These are phyloP conservation scores for Claviceps sorghi DNA, from an alignment of 2,329 filamentous ascomycete genomes.

Conservation along the genomic window DNA sequence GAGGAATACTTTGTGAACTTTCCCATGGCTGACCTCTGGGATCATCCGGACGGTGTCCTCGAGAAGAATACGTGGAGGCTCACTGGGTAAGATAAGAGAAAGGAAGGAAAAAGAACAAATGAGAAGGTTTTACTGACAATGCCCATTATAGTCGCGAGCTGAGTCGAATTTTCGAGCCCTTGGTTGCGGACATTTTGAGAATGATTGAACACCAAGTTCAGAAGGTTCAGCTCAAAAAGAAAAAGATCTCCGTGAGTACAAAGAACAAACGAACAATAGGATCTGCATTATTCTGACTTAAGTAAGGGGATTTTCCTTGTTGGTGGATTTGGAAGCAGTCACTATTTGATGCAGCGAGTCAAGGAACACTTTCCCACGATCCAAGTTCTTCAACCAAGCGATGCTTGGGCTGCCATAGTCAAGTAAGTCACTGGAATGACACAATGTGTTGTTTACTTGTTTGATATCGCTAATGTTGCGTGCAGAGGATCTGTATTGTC, in stretches of 20 bases:
- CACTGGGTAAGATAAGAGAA: slow-evolving; percentile 5
- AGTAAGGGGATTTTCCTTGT: slow-evolving; percentile 3
- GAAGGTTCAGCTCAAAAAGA: not conserved
- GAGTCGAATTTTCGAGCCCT: slow-evolving; percentile 8
- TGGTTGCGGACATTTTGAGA: slow-evolving; percentile 10
- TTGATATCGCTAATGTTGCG: not conserved
- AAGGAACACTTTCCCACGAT: not conserved
- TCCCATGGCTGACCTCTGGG: slow-evolving; percentile 8
- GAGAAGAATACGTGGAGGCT: slow-evolving; percentile 9
- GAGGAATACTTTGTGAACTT: slow-evolving; percentile 10
- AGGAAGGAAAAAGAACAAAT: not conserved
- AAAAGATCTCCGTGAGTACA: not conserved
- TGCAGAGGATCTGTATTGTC: not conserved
- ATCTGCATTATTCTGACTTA: not conserved
- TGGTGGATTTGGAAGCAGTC: slow-evolving; percentile 3
- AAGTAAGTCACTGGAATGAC: not conserved
- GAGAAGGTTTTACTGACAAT: not conserved
- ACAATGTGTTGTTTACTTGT: no score
- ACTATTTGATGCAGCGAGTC: not conserved
- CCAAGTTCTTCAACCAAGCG: slow-evolving; percentile 1
- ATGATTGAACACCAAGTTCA: slow-evolving; percentile 10
- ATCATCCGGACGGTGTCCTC: slow-evolving; percentile 6
- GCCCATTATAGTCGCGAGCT: not conserved
- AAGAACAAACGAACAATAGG: fast-evolving
- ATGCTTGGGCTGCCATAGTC: slow-evolving; percentile 5